Percentiles rank a stretch among this genome's conserved stretches.
Conservation (phyloP, 2,329 filamentous ascomycete genomes). For the Colletotrichum sp. region DNA sequence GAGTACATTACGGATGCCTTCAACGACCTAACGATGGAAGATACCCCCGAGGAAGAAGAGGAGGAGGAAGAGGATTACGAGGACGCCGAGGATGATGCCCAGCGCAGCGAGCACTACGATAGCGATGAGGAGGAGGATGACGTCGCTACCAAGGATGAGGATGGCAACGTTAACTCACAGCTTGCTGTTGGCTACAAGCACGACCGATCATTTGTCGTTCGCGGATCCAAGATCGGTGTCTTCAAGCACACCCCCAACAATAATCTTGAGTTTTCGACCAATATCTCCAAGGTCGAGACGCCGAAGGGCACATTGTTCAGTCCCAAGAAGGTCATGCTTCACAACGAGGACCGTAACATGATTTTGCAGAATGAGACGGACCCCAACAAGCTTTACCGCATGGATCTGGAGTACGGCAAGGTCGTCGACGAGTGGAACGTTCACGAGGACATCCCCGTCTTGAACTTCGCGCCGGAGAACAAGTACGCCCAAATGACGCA, state of each 20-base stretch:
- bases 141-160: conserved; percentile 68
- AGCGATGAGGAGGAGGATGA: conserved; percentile 81
- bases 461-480: conserved; percentile 91
- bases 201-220: conserved; percentile 94
- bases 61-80: conserved; percentile 62
- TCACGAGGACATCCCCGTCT: conserved; percentile 92
- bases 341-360: conserved; percentile 88
- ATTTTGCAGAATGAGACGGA: conserved; percentile 84
- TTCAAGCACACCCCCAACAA: conserved; percentile 97
- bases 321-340: conserved; percentile 96
- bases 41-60: conserved; percentile 58
- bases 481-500: conserved; percentile 98
- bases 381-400: conserved; percentile 90
- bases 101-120: conserved; percentile 72
- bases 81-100: conserved; percentile 66
- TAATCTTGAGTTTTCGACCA: conserved; percentile 93
- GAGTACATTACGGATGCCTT: conserved; percentile 97
- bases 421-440: conserved; percentile 99
- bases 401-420: conserved; percentile 98
- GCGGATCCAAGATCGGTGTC: conserved; percentile 97
- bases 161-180: conserved; percentile 89
- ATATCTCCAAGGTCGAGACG: conserved; percentile 94
- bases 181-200: conserved; percentile 97
- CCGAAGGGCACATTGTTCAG: conserved; percentile 87
- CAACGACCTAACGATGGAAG: conserved; percentile 92